Evolutionary conservation across 768 basidiomycete genomes (phyloP), one percentile per base, ranked within the genome.

Genomic region (Rhizopogon vulgaris): DNA sequence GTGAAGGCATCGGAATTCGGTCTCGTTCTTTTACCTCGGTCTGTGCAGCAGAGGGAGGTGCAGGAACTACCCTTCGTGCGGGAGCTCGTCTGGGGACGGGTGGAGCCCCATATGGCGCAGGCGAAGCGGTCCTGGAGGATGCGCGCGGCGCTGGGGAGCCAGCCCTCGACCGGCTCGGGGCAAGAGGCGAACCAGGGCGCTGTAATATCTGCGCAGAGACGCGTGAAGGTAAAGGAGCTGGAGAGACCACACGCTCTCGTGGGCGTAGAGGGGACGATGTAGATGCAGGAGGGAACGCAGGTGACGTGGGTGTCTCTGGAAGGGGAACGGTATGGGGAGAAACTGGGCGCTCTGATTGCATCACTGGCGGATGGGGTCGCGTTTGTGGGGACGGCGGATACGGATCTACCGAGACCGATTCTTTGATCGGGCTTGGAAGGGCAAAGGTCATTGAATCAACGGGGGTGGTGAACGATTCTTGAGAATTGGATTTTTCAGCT

Each of bases 81-180:
- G 83, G 77, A 0, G 86, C 86, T 41, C 86, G 72, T 38, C 83
- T 74, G 0, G 86, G 86, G 22, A 89, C 64, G 2, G 85, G 86
- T 0, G 86, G 85, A 6, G 71, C 69, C 1, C 57, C 53, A 2
- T 55, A 50, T 36, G 38, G 49, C 3, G 62, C 69, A 42, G 78
- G 75, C 4, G 75, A 74, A 11, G 60, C 61, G 2, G 69, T 53
- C 32, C 73, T 60, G 28, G 69, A 68, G 3, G 70, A 63, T 17
- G 28, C 55, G 58, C 24, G 38, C n/a, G 58, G 59, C 9, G 49
- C 56, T 1, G 65, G 67, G 0, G 67, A 67, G 14, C 59, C 67
- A 1, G 55, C 39, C 17, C 56, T 65, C 8, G 66, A 65, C 47
- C 58, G 65, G 38, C 18, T 56, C 15, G 56, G 2, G 0, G 62